A percentile compares a stretch with the other conserved stretches of the same genome.
phyloP scores from a whole-genome alignment of 78 protist genomes.

The Creolimax fragrantissima region DNA sequence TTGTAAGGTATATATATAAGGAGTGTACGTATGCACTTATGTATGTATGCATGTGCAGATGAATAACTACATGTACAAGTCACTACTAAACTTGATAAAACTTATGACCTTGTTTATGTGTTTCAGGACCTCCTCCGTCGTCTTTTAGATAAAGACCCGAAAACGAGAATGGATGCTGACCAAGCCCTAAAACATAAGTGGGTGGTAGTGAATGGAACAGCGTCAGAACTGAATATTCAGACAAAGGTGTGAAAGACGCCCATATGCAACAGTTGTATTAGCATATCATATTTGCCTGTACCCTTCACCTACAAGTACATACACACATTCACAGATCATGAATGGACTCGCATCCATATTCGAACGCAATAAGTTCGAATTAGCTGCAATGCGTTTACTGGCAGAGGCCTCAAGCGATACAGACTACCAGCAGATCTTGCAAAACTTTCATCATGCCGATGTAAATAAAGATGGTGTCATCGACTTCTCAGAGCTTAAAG shows the following conservation, averaged over 20 bases:
- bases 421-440: background rate
- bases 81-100: too few species aligned
- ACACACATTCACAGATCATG: background rate
- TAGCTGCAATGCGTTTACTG: background rate
- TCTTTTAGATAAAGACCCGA: background rate
- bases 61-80: too few species aligned
- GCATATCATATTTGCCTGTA: background rate
- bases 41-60: too few species aligned
- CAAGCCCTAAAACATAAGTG: background rate
- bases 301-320: background rate
- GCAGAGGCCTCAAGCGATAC: background rate
- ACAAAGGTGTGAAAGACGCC: background rate
- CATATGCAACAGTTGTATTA: background rate
- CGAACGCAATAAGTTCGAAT: background rate
- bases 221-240: background rate
- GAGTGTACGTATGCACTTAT: too few species aligned
- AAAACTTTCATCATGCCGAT: background rate
- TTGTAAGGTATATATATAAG: too few species aligned
- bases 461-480: background rate
- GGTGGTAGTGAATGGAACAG: background rate
- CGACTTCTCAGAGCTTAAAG: background rate
- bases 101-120: too few species aligned
- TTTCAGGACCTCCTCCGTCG: background rate
- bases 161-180: background rate
- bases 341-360: background rate